These are phyloP conservation scores for Trichocladium antarcticum DNA, from an alignment of 495 filamentous ascomycete species.

Conservation along the genomic window DNA sequence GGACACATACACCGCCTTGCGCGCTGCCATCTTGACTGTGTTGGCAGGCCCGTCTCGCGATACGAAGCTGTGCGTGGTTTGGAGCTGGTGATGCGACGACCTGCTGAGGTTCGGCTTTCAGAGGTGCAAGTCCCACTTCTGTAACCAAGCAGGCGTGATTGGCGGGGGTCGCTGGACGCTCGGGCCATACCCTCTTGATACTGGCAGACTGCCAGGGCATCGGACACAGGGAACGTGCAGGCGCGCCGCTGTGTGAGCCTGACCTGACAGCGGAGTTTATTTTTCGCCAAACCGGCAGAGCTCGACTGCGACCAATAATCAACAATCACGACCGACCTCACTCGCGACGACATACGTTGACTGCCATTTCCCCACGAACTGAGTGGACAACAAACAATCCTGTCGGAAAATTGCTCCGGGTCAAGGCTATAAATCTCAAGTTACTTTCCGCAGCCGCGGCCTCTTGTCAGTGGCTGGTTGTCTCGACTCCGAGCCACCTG, in stretches of 20 bases:
- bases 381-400: too few relatives aligned
- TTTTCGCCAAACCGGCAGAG: slow-evolving; percentile 6
- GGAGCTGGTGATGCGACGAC: slow-evolving; percentile 16
- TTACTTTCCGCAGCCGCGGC: neutral
- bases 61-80: slow-evolving; percentile 23
- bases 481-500: neutral
- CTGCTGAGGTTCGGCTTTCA: slow-evolving; percentile 22
- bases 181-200: neutral
- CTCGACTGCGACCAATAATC: neutral
- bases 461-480: neutral
- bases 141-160: slow-evolving; percentile 8
- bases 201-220: neutral
- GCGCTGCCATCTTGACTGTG: slow-evolving; percentile 38
- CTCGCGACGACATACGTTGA: too few relatives aligned
- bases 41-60: slow-evolving; percentile 19
- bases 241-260: too few relatives aligned
- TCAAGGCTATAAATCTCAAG: too few relatives aligned
- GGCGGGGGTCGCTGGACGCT: slow-evolving; percentile 8
- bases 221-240: too few relatives aligned
- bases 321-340: too few relatives aligned
- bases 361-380: too few relatives aligned
- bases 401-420: too few relatives aligned
- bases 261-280: slow-evolving; percentile 4
- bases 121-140: slow-evolving; percentile 14
- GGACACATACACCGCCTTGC: slow-evolving; percentile 39